phyloP scores from a whole-genome alignment of 306 rosid species.

The Trifolium dubium region DNA sequence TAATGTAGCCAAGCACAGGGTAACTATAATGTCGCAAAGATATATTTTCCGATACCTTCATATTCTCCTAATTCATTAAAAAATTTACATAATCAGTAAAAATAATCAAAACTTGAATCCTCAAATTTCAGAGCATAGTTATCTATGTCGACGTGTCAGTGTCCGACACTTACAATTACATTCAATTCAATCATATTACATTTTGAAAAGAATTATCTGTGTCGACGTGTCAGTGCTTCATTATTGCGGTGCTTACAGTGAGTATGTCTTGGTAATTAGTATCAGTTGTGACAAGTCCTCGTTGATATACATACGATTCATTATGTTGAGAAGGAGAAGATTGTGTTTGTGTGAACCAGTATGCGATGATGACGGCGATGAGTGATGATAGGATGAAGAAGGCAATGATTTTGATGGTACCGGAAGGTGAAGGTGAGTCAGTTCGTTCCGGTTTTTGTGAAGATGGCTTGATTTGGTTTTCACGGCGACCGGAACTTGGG shows the following conservation, averaged over 20 bases:
- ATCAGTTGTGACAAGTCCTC: slow-evolving; percentile 32
- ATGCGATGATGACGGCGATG: slow-evolving; percentile 50
- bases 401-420: slow-evolving; percentile 47
- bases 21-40: slow-evolving; percentile 62
- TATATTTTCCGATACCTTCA: slow-evolving; percentile 57
- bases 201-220: no score
- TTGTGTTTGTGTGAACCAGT: slow-evolving; percentile 45
- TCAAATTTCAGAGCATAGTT: no score
- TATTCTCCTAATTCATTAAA: slow-evolving; percentile 60
- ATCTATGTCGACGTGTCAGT: no score
- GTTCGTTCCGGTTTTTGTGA: slow-evolving; percentile 14
- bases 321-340: slow-evolving; percentile 40
- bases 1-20: slow-evolving; percentile 88
- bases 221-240: no score
- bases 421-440: slow-evolving; percentile 47
- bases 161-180: no score
- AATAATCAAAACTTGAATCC: no score
- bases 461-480: slow-evolving; percentile 48
- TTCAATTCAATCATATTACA: no score
- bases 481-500: slow-evolving; percentile 44
- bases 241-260: slow-evolving; percentile 60
- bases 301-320: slow-evolving; percentile 2
- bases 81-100: slow-evolving; percentile 29
- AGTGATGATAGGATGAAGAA: slow-evolving; percentile 63
- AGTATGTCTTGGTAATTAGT: slow-evolving; percentile 64